Evolutionary conservation across 139 green algal genomes (phyloP), one percentile per base, ranked within the genome.

Genomic region (Chlamydomonas sp.): DNA sequence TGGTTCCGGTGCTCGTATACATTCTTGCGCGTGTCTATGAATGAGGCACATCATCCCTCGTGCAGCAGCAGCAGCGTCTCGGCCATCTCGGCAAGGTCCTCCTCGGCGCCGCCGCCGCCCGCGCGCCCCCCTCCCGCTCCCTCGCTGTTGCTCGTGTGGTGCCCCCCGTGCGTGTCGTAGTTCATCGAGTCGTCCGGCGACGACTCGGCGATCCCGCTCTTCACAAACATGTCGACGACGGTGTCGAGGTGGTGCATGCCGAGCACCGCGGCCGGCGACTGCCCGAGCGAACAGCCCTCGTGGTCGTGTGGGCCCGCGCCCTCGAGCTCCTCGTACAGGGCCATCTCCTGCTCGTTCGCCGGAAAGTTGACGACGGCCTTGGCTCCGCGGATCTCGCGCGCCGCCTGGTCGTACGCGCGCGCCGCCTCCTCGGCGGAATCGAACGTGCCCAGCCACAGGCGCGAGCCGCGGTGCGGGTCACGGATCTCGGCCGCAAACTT

Each of bases 361-460:
- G 81, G 79, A 61, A 93, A 95, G 79, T 95, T 95, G 73, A 82
- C 85, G 26, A 92, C 81, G 0, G 89, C 89, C 33, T 75, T 75
- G 2, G 70, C 65, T 0, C 90, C 90, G 0, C 90, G 71, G 63
- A 95, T 95, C 54, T 90, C 77, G 13, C 89, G 50, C 0, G 90
- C 90, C 0, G 89, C 89, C 5, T 77, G 78, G 76, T 96, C 90
- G 65, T 96, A 96, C 8, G 90, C 89, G 24, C 81, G 64, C 1
- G 90, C 90, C 16, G 90, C 89, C 76, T 93, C 88, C 79, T 91
- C 81, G 8, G 88, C 84, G 2, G 83, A 88, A 67, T 96, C 89
- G 79, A 91, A 96, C 4, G 89, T 96, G 50, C 90, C 90, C 65
- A 96, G 81, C 90, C 90, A 96, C 69, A 90, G 66, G 8, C 89